These are phyloP conservation scores for Colletotrichum lindemuthianum DNA, from an alignment of 2,329 filamentous ascomycete genomes.

Conservation along the genomic window DNA sequence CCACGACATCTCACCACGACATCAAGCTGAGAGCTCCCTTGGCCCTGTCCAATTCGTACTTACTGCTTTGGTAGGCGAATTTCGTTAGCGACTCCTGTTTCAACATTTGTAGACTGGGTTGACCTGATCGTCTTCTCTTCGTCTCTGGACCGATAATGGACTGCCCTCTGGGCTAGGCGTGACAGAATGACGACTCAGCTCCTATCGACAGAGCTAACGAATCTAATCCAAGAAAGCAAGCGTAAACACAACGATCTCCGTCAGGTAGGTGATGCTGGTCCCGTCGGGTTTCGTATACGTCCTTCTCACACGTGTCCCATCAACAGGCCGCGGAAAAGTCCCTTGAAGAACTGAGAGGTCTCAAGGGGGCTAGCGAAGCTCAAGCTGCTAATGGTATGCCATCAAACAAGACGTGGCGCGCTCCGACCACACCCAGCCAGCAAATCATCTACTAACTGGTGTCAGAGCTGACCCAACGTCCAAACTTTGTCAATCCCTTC, in stretches of 20 bases:
- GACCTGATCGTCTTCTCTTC: neutral
- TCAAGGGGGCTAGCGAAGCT: conserved; percentile 79
- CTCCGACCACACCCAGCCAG: conserved; percentile 38
- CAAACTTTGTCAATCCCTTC: conserved; percentile 91
- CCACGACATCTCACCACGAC: neutral
- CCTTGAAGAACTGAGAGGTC: conserved; percentile 83
- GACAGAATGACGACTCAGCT: conserved; percentile 89
- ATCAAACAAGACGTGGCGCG: neutral
- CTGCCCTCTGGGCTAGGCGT: conserved; percentile 22
- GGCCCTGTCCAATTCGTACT: neutral
- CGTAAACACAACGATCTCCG: conserved; percentile 91
- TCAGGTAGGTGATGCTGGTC: conserved; percentile 65
- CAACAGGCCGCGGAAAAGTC: conserved; percentile 89
- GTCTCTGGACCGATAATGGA: conserved; percentile 23
- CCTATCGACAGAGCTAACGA: conserved; percentile 86
- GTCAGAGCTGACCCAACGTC: conserved; percentile 82
- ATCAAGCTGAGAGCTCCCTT: conserved; percentile 28
- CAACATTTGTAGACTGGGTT: too few relatives aligned
- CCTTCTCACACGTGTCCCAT: neutral
- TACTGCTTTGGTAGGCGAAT: too few relatives aligned
- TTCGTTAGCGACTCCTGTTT: too few relatives aligned
- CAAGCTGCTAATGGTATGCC: conserved; percentile 75
- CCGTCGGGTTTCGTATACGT: neutral
- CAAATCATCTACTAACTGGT: conserved; percentile 21
- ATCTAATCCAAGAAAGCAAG: conserved; percentile 94